These are phyloP conservation scores for Chrysanthemum lavandulifolium DNA, from an alignment of 129 eudicot genomes.

Conservation along the genomic window DNA sequence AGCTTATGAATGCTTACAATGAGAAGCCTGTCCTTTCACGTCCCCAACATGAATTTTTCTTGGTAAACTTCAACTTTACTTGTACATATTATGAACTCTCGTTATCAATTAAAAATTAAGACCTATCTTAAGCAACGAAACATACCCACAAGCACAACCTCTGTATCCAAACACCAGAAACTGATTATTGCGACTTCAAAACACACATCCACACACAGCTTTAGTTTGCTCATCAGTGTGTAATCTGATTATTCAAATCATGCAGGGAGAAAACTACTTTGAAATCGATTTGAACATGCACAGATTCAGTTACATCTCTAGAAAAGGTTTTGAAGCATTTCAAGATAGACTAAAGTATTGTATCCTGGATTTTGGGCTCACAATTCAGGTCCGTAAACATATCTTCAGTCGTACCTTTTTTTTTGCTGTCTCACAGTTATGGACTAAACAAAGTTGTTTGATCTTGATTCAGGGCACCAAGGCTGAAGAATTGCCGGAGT, in stretches of 20 bases:
- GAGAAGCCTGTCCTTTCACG: constrained; percentile 97
- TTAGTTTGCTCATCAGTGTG: background rate
- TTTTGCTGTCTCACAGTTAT: background rate
- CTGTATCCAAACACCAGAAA: too few species aligned
- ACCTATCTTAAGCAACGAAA: background rate
- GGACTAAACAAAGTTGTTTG: too few species aligned
- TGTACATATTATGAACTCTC: background rate
- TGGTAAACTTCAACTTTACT: constrained; percentile 42
- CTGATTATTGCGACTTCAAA: background rate
- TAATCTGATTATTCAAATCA: constrained; percentile 3
- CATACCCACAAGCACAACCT: constrained; percentile 1
- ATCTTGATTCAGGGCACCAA: too few species aligned
- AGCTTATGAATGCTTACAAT: constrained; percentile 88
- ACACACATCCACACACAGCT: background rate
- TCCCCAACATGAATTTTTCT: constrained; percentile 91
- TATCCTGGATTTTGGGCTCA: constrained; percentile 82
- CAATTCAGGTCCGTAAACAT: constrained; percentile 68
- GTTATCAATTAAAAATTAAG: background rate
- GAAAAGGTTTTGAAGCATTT: constrained; percentile 93
- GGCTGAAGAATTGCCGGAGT: too few species aligned
- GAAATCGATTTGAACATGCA: constrained; percentile 98
- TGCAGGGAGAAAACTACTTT: constrained; percentile 94
- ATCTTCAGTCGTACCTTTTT: background rate
- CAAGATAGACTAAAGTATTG: constrained; percentile 75
- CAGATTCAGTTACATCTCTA: constrained; percentile 86